phyloP scores from a whole-genome alignment of 2,329 filamentous ascomycete species.

The Cordyceps pruinosa region DNA sequence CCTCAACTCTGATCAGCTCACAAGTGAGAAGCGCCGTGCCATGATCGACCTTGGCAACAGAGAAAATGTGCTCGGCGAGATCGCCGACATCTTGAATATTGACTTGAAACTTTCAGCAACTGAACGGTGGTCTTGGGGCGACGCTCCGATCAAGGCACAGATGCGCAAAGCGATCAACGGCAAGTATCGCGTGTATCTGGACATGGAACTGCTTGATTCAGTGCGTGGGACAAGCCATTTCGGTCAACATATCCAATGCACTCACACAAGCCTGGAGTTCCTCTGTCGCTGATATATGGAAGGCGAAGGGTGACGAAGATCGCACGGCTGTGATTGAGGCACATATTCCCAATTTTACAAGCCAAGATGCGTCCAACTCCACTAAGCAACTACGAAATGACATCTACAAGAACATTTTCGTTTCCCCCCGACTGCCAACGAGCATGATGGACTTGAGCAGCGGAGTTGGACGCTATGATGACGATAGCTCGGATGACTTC shows the following conservation, averaged over 20 bases:
- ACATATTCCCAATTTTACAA: not conserved
- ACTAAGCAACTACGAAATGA: not conserved
- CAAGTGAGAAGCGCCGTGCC: conserved; percentile 11
- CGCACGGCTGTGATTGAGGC: not conserved
- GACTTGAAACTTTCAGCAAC: conserved; percentile 27
- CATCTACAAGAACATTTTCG: not conserved
- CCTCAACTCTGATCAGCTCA: conserved; percentile 9
- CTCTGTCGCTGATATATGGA: not conserved
- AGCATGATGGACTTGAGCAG: conserved; percentile 28
- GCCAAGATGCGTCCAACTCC: not conserved
- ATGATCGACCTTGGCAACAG: conserved; percentile 9
- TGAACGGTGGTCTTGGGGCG: conserved; percentile 33
- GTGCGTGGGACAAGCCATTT: conserved; percentile 28
- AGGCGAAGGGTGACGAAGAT: not conserved
- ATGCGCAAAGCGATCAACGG: conserved; percentile 35
- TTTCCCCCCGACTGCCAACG: conserved; percentile 34
- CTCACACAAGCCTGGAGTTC: not conserved
- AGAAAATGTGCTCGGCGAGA: conserved; percentile 29
- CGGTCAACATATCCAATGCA: not conserved
- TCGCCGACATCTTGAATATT: conserved; percentile 40
- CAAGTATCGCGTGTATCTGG: conserved; percentile 50
- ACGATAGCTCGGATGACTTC: conserved; percentile 30
- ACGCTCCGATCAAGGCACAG: conserved; percentile 28
- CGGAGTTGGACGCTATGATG: conserved; percentile 21
- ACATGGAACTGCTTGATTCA: conserved; percentile 42